phyloP scores from a whole-genome alignment of 805 yeast genomes.

The Candida krabiensis region DNA sequence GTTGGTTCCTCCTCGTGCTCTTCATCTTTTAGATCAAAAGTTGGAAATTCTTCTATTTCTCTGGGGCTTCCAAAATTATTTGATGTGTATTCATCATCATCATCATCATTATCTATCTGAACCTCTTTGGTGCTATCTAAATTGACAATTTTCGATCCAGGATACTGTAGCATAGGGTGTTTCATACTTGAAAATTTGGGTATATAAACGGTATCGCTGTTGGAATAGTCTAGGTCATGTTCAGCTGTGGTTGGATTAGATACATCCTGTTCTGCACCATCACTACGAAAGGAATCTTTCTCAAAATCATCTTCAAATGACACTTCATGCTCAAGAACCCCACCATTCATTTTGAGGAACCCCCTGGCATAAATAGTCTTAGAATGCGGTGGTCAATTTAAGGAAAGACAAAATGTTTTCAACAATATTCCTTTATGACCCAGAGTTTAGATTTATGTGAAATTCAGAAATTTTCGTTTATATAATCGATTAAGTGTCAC shows the following conservation, averaged over 20 bases:
- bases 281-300: conserved; percentile 10
- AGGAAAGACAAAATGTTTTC: background rate
- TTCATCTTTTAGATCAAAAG: conserved; percentile 7
- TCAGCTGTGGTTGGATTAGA: conserved; percentile 14
- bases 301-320: conserved; percentile 8
- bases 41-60: conserved; percentile 7
- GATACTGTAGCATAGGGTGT: too few relatives aligned
- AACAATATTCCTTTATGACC: background rate
- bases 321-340: too few relatives aligned
- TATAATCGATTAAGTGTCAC: too few relatives aligned
- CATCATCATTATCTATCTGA: too few relatives aligned
- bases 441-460: too few relatives aligned
- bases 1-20: background rate
- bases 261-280: conserved; percentile 4
- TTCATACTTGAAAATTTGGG: too few relatives aligned
- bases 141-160: background rate
- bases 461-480: too few relatives aligned
- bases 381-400: background rate
- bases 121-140: conserved; percentile 9
- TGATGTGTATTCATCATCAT: conserved; percentile 1
- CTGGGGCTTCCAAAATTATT: background rate
- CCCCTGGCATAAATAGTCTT: conserved; percentile 5
- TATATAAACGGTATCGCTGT: too few relatives aligned
- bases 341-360: conserved; percentile 1
- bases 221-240: conserved; percentile 1